Conservation (phyloP, 257 asterid genomes). For the Jasminum sambac region DNA sequence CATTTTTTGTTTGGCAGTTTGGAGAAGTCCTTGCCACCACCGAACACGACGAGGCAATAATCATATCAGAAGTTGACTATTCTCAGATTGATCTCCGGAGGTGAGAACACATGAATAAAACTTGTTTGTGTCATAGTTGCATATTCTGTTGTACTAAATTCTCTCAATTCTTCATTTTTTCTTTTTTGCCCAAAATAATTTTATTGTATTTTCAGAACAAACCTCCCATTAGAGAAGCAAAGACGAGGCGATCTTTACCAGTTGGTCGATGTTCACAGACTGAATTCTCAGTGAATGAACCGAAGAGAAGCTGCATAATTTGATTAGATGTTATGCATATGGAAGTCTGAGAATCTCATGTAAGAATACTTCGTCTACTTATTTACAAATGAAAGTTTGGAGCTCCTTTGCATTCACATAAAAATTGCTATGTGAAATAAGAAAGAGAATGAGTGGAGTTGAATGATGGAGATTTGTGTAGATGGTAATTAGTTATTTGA, state of each 20-base stretch:
- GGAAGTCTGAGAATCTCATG: too few relatives aligned
- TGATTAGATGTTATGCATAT: neutral
- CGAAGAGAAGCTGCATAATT: neutral
- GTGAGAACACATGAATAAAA: conserved; percentile 30
- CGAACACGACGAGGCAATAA: conserved; percentile 77
- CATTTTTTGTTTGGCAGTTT: conserved; percentile 49
- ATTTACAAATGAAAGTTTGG: too few relatives aligned
- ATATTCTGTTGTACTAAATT: neutral
- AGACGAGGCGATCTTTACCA: conserved; percentile 93
- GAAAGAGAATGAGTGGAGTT: too few relatives aligned
- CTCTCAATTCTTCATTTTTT: neutral
- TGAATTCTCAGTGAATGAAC: conserved; percentile 37
- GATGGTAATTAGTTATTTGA: too few relatives aligned
- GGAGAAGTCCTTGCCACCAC: conserved; percentile 89
- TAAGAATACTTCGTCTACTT: too few relatives aligned
- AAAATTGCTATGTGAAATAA: too few relatives aligned
- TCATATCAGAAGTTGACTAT: conserved; percentile 80
- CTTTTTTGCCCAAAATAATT: neutral
- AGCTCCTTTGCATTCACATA: too few relatives aligned
- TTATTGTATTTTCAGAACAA: conserved; percentile 46
- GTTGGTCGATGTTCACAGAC: conserved; percentile 79
- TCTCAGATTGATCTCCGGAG: conserved; percentile 75
- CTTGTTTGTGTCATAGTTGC: too few relatives aligned
- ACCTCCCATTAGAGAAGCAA: conserved; percentile 87
- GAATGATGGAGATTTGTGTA: too few relatives aligned